Conservation (phyloP, 2,329 filamentous ascomycete species). For the Penicillium sp. region DNA sequence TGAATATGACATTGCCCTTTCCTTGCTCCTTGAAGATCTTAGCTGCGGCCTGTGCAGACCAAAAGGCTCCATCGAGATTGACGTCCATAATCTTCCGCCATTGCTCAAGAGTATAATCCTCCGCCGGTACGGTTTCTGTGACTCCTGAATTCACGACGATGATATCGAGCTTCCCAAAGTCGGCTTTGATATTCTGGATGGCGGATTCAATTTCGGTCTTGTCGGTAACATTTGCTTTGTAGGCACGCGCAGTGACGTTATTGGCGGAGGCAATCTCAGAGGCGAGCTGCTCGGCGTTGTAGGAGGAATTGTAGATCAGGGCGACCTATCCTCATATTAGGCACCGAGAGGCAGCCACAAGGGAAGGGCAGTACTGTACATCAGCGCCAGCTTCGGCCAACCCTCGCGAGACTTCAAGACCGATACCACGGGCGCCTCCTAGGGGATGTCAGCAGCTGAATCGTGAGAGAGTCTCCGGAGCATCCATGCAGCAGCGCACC, state of each 20-base stretch:
- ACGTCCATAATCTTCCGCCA: conserved; percentile 46
- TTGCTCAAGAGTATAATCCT: conserved; percentile 43
- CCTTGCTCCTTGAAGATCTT: conserved; percentile 41
- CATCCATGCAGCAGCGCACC: background rate
- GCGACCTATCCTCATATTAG: conserved; percentile 28
- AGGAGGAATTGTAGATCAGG: conserved; percentile 35
- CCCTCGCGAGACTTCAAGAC: conserved; percentile 43
- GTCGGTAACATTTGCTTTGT: conserved; percentile 37
- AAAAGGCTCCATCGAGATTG: conserved; percentile 46
- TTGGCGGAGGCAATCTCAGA: conserved; percentile 32
- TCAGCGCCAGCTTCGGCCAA: conserved; percentile 45
- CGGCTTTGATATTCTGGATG: conserved; percentile 38
- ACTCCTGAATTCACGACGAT: conserved; percentile 52
- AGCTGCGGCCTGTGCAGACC: conserved; percentile 42
- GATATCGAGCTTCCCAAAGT: conserved; percentile 52
- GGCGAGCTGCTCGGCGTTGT: conserved; percentile 28
- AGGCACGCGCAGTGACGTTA: conserved; percentile 37
- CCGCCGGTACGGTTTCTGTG: conserved; percentile 32
- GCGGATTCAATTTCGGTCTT: conserved; percentile 34
- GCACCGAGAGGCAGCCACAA: background rate
- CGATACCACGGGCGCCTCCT: conserved; percentile 42
- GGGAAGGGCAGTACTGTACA: conserved; percentile 27
- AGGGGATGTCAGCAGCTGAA: background rate
- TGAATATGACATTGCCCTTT: conserved; percentile 43
- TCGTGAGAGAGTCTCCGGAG: too few relatives aligned